phyloP scores from a whole-genome alignment of 805 yeast species.

The Lipomyces yamanashiensis region DNA sequence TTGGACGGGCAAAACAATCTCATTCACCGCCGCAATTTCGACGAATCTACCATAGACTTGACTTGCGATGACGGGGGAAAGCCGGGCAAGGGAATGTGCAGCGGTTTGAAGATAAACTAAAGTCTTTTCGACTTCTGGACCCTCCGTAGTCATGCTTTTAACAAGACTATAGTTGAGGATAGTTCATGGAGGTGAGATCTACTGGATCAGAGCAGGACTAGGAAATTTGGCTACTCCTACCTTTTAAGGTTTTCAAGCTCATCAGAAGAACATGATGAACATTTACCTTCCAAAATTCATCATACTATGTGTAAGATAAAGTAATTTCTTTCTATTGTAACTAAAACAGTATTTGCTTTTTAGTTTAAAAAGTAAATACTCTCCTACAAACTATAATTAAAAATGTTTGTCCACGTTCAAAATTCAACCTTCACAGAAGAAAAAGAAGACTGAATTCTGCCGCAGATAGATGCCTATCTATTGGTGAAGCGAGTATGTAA shows the following conservation, averaged over 20 bases:
- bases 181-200: neutral
- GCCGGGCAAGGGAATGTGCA: slow-evolving; percentile 18
- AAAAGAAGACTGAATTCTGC: slow-evolving; percentile 26
- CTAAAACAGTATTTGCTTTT: neutral
- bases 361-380: neutral
- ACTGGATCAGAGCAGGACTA: too few species aligned
- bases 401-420: slow-evolving; percentile 34
- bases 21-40: slow-evolving; percentile 13
- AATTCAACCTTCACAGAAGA: slow-evolving; percentile 9
- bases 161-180: neutral
- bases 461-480: slow-evolving; percentile 16
- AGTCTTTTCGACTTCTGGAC: neutral
- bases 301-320: too few species aligned
- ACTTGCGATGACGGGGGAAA: slow-evolving; percentile 22
- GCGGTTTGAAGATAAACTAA: slow-evolving; percentile 27
- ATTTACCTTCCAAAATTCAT: too few species aligned
- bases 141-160: neutral
- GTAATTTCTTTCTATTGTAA: neutral
- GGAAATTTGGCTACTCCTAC: too few species aligned
- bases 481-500: slow-evolving; percentile 8
- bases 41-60: slow-evolving; percentile 20
- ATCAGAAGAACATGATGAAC: too few species aligned
- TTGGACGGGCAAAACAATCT: slow-evolving; percentile 23
- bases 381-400: neutral
- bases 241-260: too few species aligned